A percentile compares a stretch with the other conserved stretches of the same genome.
These are phyloP conservation scores for Pleurozium schreberi DNA, from an alignment of 225 moss, liverwort and hornwort genomes.

Conservation along the genomic window DNA sequence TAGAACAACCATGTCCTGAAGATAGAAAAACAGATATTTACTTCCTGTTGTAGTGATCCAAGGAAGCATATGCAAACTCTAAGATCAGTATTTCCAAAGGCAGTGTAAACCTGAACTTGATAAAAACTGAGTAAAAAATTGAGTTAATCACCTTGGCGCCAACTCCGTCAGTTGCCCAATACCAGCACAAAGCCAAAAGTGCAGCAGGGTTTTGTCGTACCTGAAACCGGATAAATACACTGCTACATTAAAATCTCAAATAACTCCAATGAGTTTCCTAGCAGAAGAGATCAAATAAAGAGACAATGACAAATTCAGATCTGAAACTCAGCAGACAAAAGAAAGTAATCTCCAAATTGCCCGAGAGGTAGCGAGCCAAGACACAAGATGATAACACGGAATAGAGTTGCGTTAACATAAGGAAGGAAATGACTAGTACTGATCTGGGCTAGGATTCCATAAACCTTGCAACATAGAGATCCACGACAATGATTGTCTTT, in stretches of 20 bases:
- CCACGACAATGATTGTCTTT: not conserved
- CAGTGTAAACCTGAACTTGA: not conserved
- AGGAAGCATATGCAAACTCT: not conserved
- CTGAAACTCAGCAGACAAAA: not conserved
- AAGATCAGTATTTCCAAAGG: not conserved
- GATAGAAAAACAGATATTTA: not conserved
- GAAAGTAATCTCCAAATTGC: not conserved
- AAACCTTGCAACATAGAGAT: not conserved
- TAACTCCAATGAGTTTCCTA: not conserved
- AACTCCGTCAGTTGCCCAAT: slow-evolving; percentile 74
- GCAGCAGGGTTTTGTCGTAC: slow-evolving; percentile 71
- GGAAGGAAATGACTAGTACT: not conserved
- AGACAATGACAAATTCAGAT: not conserved
- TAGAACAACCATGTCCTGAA: slow-evolving; percentile 82
- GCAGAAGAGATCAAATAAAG: not conserved
- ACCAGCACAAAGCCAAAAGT: slow-evolving; percentile 71
- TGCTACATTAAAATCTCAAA: not conserved
- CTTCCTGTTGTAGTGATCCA: not conserved
- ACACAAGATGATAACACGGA: not conserved
- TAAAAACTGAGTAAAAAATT: not conserved
- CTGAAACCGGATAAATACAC: slow-evolving; percentile 17
- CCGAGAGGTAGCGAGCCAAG: not conserved
- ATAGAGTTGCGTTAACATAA: not conserved
- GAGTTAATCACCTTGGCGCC: slow-evolving; percentile 51
- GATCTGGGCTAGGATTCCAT: not conserved